A percentile compares a stretch with the other conserved stretches of the same genome.
These are phyloP conservation scores for Cytospora mali DNA, from an alignment of 2,329 filamentous ascomycete genomes.

Conservation along the genomic window DNA sequence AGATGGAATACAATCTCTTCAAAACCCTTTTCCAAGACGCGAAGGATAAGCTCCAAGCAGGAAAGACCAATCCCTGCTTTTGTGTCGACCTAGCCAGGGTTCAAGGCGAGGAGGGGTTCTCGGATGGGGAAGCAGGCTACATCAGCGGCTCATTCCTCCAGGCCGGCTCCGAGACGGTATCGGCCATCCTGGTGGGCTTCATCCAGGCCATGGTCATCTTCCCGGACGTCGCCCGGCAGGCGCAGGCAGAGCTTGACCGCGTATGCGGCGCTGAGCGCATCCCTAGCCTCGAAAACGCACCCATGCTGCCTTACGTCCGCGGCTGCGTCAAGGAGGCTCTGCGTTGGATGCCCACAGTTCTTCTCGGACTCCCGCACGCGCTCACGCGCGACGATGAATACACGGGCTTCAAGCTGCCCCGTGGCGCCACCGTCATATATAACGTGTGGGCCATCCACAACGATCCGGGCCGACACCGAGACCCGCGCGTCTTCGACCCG, in stretches of 20 bases:
- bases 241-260: conserved; percentile 43
- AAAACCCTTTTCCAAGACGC: conserved; percentile 44
- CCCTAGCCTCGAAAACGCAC: conserved; percentile 42
- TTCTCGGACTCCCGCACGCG: conserved; percentile 45
- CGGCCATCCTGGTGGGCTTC: conserved; percentile 44
- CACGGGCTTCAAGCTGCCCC: conserved; percentile 49
- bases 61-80: conserved; percentile 29
- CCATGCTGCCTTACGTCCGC: conserved; percentile 45
- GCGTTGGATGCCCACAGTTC: conserved; percentile 47
- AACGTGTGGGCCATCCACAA: conserved; percentile 51
- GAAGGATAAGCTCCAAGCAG: conserved; percentile 38
- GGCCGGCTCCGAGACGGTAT: conserved; percentile 47
- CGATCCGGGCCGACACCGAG: conserved; percentile 44
- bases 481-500: conserved; percentile 48
- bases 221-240: conserved; percentile 45
- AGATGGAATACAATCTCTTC: conserved; percentile 45
- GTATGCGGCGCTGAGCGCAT: conserved; percentile 45
- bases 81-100: conserved; percentile 32
- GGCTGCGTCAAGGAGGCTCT: conserved; percentile 46
- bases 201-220: conserved; percentile 50
- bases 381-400: conserved; percentile 47
- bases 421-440: conserved; percentile 45
- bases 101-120: conserved; percentile 30
- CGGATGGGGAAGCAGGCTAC: conserved; percentile 37
- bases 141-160: conserved; percentile 42